These are phyloP conservation scores for Phoma sp. DNA, from an alignment of 2,329 filamentous ascomycete species.

Conservation along the genomic window DNA sequence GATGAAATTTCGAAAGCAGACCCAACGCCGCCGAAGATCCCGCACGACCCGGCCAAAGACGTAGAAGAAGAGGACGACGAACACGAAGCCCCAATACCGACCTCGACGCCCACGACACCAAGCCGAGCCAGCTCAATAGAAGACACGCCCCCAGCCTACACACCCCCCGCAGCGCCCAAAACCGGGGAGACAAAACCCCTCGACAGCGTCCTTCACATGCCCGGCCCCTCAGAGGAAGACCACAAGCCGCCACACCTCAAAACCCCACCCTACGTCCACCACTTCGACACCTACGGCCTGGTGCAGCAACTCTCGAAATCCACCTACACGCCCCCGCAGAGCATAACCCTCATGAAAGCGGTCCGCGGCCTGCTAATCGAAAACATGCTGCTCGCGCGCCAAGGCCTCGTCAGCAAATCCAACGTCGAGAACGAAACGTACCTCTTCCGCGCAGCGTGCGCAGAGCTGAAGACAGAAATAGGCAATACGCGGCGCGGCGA, in stretches of 20 bases:
- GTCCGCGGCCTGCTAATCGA: conserved; percentile 76
- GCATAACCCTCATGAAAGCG: conserved; percentile 90
- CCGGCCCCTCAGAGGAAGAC: conserved; percentile 46
- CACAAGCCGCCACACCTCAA: conserved; percentile 70
- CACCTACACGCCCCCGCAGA: conserved; percentile 76
- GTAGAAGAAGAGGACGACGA: conserved; percentile 38
- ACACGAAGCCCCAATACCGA: conserved; percentile 11
- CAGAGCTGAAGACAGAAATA: conserved; percentile 87
- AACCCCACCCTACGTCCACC: conserved; percentile 84
- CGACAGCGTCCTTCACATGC: conserved; percentile 52
- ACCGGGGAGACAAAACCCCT: conserved; percentile 42
- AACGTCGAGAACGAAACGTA: conserved; percentile 96
- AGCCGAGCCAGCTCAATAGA: conserved; percentile 20
- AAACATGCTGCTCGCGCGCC: conserved; percentile 81
- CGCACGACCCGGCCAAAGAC: conserved; percentile 21
- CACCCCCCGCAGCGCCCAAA: conserved; percentile 32
- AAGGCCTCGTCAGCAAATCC: conserved; percentile 83
- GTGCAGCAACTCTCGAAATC: conserved; percentile 78
- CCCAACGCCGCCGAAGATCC: conserved; percentile 4
- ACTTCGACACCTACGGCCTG: conserved; percentile 93
- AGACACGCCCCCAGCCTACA: conserved; percentile 16
- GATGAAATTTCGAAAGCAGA: conserved; percentile 19
- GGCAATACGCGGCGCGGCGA: conserved; percentile 76
- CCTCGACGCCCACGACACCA: conserved; percentile 25
- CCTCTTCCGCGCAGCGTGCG: conserved; percentile 91